Conservation (phyloP, 169 alveolate species). For the Plasmodium fragile region DNA sequence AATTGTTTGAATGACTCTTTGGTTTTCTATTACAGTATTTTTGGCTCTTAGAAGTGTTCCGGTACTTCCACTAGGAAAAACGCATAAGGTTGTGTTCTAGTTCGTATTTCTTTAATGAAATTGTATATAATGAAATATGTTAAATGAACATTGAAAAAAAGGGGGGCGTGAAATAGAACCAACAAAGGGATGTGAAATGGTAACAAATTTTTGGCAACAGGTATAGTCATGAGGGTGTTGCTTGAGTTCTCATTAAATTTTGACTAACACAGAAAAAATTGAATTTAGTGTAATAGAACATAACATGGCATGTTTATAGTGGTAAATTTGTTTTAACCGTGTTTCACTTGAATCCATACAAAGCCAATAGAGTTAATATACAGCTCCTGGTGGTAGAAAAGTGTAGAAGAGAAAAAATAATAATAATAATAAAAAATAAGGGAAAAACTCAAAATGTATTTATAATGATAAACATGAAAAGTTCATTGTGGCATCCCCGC, state of each 20-base stretch:
- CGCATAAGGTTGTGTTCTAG: not conserved
- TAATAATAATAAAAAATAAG: not conserved
- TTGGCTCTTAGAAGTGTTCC: not conserved
- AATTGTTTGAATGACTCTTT: not conserved
- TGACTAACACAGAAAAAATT: not conserved
- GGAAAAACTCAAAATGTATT: not conserved
- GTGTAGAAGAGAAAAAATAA: not conserved
- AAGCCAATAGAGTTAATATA: not conserved
- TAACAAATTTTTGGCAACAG: not conserved
- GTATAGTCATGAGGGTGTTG: not conserved
- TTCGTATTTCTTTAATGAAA: not conserved
- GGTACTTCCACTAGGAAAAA: not conserved
- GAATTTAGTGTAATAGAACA: not conserved
- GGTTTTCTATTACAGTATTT: not conserved
- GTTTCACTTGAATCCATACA: not conserved
- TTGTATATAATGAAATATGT: not conserved
- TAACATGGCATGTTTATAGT: not conserved
- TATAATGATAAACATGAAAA: slow-evolving; percentile 2
- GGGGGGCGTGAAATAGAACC: not conserved
- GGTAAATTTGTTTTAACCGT: not conserved
- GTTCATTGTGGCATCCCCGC: not conserved
- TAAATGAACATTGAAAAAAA: not conserved
- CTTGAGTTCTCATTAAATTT: not conserved
- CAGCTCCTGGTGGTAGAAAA: not conserved
- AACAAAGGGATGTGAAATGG: not conserved